Evolutionary conservation across 2,329 filamentous ascomycete species (phyloP).

Genomic region (Ophiocordyceps camponoti-floridani): DNA sequence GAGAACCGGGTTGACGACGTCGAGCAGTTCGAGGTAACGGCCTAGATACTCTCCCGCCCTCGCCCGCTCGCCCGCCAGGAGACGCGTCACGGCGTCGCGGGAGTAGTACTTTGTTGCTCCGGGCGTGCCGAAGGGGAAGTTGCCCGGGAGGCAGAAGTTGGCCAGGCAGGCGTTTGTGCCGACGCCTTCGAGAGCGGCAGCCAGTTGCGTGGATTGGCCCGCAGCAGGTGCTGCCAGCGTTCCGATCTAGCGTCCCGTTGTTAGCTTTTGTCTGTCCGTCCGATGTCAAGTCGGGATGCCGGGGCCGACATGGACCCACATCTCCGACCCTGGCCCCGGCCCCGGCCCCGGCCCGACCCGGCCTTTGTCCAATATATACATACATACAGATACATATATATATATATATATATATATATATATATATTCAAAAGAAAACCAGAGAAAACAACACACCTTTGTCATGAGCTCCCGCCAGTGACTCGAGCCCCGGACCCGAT

Average conservation of each 20-base stretch:
- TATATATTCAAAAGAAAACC: too few species aligned
- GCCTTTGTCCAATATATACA: too few species aligned
- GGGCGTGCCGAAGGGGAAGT: constrained; percentile 19
- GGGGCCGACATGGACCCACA: neutral
- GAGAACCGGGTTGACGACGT: constrained; percentile 16
- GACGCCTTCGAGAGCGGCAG: constrained; percentile 12
- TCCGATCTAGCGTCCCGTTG: constrained; percentile 8
- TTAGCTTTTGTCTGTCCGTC: too few species aligned
- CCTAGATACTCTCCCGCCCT: constrained; percentile 10
- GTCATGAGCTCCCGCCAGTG: constrained; percentile 19
- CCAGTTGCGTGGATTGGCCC: constrained; percentile 9
- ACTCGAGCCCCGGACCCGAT: constrained; percentile 16
- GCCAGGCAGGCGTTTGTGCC: constrained; percentile 17
- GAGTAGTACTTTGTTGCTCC: constrained; percentile 14
- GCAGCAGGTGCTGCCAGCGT: constrained; percentile 6
- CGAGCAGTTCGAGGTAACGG: constrained; percentile 13
- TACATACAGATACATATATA: too few species aligned
- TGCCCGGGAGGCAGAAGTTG: constrained; percentile 16
- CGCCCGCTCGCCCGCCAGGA: constrained; percentile 11
- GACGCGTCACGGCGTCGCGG: constrained; percentile 12
- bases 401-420: too few species aligned
- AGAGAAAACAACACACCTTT: constrained; percentile 10
- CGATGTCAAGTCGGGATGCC: too few species aligned
- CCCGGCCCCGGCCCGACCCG: too few species aligned
- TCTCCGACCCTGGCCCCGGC: too few species aligned